phyloP scores from a whole-genome alignment of 176 grass and related monocot genomes.

The Melocanna baccifera region DNA sequence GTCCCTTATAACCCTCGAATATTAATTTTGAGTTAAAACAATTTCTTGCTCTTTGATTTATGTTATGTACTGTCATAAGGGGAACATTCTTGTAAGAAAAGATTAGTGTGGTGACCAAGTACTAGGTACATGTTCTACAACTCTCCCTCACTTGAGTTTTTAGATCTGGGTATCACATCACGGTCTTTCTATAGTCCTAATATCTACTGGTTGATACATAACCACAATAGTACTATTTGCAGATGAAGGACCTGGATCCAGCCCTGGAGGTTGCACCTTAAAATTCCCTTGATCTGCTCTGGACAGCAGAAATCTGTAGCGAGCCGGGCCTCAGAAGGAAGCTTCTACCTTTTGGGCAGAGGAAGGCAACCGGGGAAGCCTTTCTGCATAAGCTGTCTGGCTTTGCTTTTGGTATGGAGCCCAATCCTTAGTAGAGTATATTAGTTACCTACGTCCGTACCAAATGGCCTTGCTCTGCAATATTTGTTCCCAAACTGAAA shows the following conservation, averaged over 20 bases:
- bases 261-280: background rate
- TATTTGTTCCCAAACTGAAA: background rate
- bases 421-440: background rate
- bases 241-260: background rate
- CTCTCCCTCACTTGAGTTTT: no score
- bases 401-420: constrained; percentile 4
- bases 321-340: background rate
- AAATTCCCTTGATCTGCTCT: background rate
- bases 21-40: no score
- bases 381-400: background rate
- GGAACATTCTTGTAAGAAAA: no score
- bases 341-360: background rate
- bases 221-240: background rate
- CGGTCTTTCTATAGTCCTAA: no score
- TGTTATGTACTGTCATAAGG: no score
- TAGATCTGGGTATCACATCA: no score
- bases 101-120: no score
- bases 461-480: constrained; percentile 38
- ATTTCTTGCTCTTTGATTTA: no score
- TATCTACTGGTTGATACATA: no score
- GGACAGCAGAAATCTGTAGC: constrained; percentile 1
- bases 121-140: no score
- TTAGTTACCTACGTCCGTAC: background rate
- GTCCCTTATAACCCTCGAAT: no score
- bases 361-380: background rate